These are phyloP conservation scores for Allium sativum DNA, from an alignment of 106 monocot species.

Conservation along the genomic window DNA sequence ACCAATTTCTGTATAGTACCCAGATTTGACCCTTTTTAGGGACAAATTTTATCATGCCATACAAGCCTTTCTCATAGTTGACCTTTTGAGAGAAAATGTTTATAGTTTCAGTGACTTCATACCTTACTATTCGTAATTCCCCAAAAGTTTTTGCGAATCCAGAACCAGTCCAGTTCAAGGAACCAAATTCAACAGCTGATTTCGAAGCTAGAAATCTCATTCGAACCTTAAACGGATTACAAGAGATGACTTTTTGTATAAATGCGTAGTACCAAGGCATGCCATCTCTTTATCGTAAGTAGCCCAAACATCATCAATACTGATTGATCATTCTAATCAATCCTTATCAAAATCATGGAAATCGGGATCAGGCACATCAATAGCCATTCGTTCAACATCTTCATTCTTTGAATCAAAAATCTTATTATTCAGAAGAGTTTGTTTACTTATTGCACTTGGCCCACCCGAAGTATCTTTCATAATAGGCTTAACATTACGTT, in stretches of 20 bases:
- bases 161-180: constrained; percentile 44
- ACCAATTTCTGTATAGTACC: constrained; percentile 58
- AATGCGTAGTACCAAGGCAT: constrained; percentile 60
- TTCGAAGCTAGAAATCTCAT: constrained; percentile 46
- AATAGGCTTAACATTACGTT: constrained; percentile 7
- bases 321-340: constrained; percentile 39
- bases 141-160: constrained; percentile 57
- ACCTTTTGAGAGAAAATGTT: constrained; percentile 56
- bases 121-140: constrained; percentile 42
- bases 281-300: constrained; percentile 62
- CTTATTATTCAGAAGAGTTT: constrained; percentile 9
- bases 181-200: constrained; percentile 36
- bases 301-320: constrained; percentile 55
- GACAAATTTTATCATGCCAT: constrained; percentile 35
- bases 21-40: constrained; percentile 44
- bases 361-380: constrained; percentile 65
- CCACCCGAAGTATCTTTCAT: not conserved
- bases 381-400: constrained; percentile 10
- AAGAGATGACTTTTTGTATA: constrained; percentile 58
- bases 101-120: constrained; percentile 24
- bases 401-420: constrained; percentile 17
- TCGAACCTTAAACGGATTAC: constrained; percentile 44
- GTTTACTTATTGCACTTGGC: not conserved
- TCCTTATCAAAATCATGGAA: constrained; percentile 68
- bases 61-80: constrained; percentile 37